Conservation (phyloP, 306 rosid species). For the Trichosanthes truncata region DNA sequence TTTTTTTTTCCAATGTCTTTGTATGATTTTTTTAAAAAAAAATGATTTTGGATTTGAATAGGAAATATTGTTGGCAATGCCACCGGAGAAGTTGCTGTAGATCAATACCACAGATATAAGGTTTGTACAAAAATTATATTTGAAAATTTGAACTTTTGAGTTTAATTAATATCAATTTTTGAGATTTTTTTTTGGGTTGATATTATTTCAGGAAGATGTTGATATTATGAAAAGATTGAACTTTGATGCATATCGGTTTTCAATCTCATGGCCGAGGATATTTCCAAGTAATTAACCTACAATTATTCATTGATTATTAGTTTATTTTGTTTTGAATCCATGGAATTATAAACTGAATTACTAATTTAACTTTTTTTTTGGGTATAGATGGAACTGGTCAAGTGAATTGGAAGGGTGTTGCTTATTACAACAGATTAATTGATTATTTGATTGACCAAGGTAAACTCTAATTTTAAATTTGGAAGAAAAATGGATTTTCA, state of each 20-base stretch:
- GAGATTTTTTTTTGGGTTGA: not conserved
- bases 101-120: slow-evolving; percentile 81
- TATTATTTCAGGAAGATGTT: slow-evolving; percentile 53
- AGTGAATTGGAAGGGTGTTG: slow-evolving; percentile 83
- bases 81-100: slow-evolving; percentile 70
- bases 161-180: not conserved
- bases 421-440: slow-evolving; percentile 77
- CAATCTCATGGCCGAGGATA: slow-evolving; percentile 93
- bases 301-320: not conserved
- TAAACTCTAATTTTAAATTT: slow-evolving; percentile 2
- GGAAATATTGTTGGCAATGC: slow-evolving; percentile 64
- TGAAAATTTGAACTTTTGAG: not conserved
- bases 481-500: not conserved
- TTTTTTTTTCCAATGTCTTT: not conserved
- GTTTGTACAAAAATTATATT: slow-evolving; percentile 17
- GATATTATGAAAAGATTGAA: slow-evolving; percentile 52
- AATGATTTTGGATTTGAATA: slow-evolving; percentile 14
- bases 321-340: not conserved
- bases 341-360: not conserved
- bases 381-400: slow-evolving; percentile 71
- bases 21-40: too few species aligned
- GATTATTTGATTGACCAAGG: slow-evolving; percentile 62
- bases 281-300: slow-evolving; percentile 46
- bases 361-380: not conserved
- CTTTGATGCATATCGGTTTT: slow-evolving; percentile 83